These are phyloP conservation scores for Diutina sp. DNA, from an alignment of 1,139 yeast genomes.

Conservation along the genomic window DNA sequence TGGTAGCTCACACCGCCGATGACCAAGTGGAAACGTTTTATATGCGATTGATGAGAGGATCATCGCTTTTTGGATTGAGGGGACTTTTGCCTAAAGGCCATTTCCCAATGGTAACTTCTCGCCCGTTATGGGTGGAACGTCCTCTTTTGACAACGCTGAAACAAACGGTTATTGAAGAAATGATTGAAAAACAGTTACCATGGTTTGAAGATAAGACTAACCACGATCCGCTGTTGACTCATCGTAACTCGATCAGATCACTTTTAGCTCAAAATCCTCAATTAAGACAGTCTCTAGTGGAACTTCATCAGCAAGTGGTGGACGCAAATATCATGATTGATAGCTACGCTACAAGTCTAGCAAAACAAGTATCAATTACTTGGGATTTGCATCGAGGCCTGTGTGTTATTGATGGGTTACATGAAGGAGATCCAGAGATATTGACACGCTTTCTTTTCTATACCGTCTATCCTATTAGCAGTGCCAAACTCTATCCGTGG, in stretches of 20 bases:
- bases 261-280: neutral
- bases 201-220: slow-evolving; percentile 73
- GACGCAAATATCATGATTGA: slow-evolving; percentile 8
- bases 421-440: neutral
- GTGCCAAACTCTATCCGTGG: slow-evolving; percentile 32
- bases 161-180: slow-evolving; percentile 30
- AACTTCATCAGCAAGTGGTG: slow-evolving; percentile 14
- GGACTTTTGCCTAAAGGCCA: slow-evolving; percentile 19
- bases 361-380: slow-evolving; percentile 8
- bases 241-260: slow-evolving; percentile 4
- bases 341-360: slow-evolving; percentile 7
- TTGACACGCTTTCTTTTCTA: slow-evolving; percentile 14
- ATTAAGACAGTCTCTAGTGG: slow-evolving; percentile 34
- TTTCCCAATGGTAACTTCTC: slow-evolving; percentile 15
- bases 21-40: slow-evolving; percentile 66
- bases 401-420: slow-evolving; percentile 1
- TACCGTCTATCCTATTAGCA: slow-evolving; percentile 20
- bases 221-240: slow-evolving; percentile 36
- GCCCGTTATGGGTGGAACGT: slow-evolving; percentile 21
- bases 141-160: slow-evolving; percentile 44
- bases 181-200: slow-evolving; percentile 20
- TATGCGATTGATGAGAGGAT: slow-evolving; percentile 38
- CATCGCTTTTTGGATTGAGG: slow-evolving; percentile 47
- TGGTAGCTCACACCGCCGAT: slow-evolving; percentile 57
- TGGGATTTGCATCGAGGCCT: slow-evolving; percentile 3